Conservation (phyloP, 306 rosid species). For the Inga leiocalycina region DNA sequence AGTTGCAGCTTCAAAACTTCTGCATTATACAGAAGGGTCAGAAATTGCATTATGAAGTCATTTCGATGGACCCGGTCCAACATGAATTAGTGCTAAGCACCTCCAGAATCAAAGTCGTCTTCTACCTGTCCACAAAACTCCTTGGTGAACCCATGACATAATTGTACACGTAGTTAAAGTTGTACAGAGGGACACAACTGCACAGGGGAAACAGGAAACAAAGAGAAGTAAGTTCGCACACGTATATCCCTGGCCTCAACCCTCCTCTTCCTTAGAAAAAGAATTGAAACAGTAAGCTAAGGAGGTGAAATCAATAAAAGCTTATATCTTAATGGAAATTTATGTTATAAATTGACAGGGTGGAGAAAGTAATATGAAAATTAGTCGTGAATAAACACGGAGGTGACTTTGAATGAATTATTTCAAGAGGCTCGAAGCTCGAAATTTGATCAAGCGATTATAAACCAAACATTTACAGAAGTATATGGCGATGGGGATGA, state of each 20-base stretch:
- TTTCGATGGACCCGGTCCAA: constrained; percentile 33
- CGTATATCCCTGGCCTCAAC: constrained; percentile 9
- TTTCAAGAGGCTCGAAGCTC: background rate
- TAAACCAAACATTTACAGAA: background rate
- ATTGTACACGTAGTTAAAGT: constrained; percentile 80
- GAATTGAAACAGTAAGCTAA: background rate
- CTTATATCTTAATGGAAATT: constrained; percentile 13
- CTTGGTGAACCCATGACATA: constrained; percentile 80
- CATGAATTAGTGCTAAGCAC: constrained; percentile 57
- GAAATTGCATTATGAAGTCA: constrained; percentile 3
- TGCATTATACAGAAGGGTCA: constrained; percentile 19
- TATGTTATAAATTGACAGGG: background rate
- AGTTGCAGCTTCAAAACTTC: constrained; percentile 23
- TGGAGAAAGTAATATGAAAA: background rate
- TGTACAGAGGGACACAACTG: constrained; percentile 97
- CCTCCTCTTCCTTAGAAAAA: background rate
- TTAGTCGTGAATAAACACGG: background rate
- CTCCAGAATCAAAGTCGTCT: constrained; percentile 57
- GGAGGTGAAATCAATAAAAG: background rate
- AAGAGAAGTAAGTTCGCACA: constrained; percentile 18
- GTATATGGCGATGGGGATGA: background rate
- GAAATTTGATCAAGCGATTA: background rate
- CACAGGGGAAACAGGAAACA: constrained; percentile 43
- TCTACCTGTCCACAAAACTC: constrained; percentile 99
- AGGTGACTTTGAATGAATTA: background rate